phyloP scores from a whole-genome alignment of 371 early-diverging fungal genomes.

The Globomyces sp. region DNA sequence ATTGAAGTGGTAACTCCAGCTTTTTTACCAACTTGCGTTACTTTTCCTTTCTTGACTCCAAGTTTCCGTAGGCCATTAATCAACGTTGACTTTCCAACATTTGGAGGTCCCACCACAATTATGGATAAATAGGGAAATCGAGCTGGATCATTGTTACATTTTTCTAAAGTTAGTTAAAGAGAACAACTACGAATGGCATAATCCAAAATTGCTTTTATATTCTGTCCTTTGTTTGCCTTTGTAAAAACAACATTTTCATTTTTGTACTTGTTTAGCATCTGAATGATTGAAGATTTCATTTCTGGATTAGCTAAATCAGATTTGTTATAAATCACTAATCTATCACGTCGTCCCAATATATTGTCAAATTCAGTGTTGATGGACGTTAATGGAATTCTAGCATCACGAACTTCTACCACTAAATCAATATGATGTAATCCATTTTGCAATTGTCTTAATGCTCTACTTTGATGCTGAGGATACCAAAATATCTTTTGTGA shows the following conservation, averaged over 20 bases:
- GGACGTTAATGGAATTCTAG: slow-evolving; percentile 86
- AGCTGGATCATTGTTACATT: slow-evolving; percentile 30
- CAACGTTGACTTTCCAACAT: slow-evolving; percentile 92
- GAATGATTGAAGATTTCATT: slow-evolving; percentile 37
- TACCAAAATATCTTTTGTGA: slow-evolving; percentile 88
- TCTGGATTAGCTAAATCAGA: slow-evolving; percentile 75
- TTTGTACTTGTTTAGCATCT: slow-evolving; percentile 53
- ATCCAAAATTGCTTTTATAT: slow-evolving; percentile 64
- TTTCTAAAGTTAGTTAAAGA: slow-evolving; percentile 16
- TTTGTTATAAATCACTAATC: slow-evolving; percentile 91
- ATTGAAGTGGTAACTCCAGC: slow-evolving; percentile 90
- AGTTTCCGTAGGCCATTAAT: slow-evolving; percentile 76
- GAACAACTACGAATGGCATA: slow-evolving; percentile 53
- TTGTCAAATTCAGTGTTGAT: slow-evolving; percentile 84
- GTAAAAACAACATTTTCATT: slow-evolving; percentile 70
- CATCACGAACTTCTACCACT: slow-evolving; percentile 91
- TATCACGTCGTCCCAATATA: slow-evolving; percentile 59
- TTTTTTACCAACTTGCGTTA: slow-evolving; percentile 77
- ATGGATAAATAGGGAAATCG: slow-evolving; percentile 51
- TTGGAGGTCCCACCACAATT: slow-evolving; percentile 94
- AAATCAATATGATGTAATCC: slow-evolving; percentile 68
- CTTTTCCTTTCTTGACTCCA: slow-evolving; percentile 61
- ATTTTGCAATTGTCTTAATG: slow-evolving; percentile 51
- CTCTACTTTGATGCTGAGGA: slow-evolving; percentile 92
- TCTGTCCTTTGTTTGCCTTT: slow-evolving; percentile 59